Evolutionary conservation across 2,329 filamentous ascomycete species (phyloP), one percentile per base, ranked within the genome.

Genomic region (Aspergillus sp.): DNA sequence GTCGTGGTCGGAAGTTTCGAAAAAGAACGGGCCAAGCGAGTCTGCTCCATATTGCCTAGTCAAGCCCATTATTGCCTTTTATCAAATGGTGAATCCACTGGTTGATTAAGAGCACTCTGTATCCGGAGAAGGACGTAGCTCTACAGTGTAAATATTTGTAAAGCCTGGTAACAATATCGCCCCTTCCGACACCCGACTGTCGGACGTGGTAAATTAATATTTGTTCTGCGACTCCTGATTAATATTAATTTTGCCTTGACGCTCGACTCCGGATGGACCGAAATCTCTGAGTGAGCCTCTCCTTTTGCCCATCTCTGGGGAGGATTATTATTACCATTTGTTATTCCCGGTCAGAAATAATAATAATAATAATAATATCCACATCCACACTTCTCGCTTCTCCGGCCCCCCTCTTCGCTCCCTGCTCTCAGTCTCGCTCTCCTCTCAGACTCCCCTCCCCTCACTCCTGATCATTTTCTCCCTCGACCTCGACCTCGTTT

Each of bases 311-410:
- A 58, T 55, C 31, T 51, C 44, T 52, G 27, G 47, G 35, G 49
- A 46, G 17, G 44, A 47, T 57, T 60, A 57, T 60, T 62, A 58
- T 52, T 53, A 58, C 46, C 52, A 53, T 43, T 60, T 58, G 48
- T 60, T 62, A 59, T 62, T 58, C 57, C 59, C 59, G 62, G 62
- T 63, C 59, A 63, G 52, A 54, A 59, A 59, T 57, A 59, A 51
- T 51, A 39, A 51, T 51, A 55, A 61, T 59, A 56, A 61, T 59
- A 63, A 63, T 59, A 58, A 60, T 56, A 60, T 40, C 40, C 33
- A 48, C 58, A 63, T 63, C 59, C 59, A 62, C 59, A 55, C 58
- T 58, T 60, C 57, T 61, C 54, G 56, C 56, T 60, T 57, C 52
- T 52, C 56, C 56, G 52, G 27, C 41, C 43, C 51, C 50, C 8